phyloP scores from a whole-genome alignment of 2,329 filamentous ascomycete species.

The Paecilomyces dactylethromorphus region DNA sequence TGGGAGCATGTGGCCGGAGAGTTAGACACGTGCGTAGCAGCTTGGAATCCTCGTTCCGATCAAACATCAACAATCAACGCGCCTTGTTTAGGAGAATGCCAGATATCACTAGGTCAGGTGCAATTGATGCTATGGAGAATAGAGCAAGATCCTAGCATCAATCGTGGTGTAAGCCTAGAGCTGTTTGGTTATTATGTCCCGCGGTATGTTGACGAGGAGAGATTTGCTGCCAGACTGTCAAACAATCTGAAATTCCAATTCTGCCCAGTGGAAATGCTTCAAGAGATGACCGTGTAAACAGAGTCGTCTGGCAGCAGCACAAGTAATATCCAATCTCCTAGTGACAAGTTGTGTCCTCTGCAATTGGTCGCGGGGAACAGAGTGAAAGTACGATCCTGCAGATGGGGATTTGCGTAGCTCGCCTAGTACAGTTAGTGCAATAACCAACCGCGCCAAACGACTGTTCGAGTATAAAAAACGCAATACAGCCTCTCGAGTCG shows the following conservation, averaged over 20 bases:
- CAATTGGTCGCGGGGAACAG: too few species aligned
- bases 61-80: not conserved
- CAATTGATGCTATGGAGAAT: not conserved
- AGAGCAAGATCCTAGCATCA: not conserved
- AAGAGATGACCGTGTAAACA: not conserved
- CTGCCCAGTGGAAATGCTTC: not conserved
- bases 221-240: not conserved
- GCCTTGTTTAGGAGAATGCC: not conserved
- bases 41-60: not conserved
- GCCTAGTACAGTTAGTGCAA: not conserved
- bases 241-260: not conserved
- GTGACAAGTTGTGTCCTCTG: not conserved
- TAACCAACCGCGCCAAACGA: not conserved
- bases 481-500: not conserved
- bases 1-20: not conserved
- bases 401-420: not conserved
- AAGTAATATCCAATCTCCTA: not conserved
- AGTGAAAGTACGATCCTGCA: not conserved
- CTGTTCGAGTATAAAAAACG: not conserved
- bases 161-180: not conserved
- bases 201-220: not conserved
- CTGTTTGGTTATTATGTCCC: not conserved
- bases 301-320: not conserved
- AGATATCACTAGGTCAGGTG: not conserved
- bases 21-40: not conserved